phyloP scores from a whole-genome alignment of 225 moss, liverwort and hornwort species.

The Pleurozium schreberi region DNA sequence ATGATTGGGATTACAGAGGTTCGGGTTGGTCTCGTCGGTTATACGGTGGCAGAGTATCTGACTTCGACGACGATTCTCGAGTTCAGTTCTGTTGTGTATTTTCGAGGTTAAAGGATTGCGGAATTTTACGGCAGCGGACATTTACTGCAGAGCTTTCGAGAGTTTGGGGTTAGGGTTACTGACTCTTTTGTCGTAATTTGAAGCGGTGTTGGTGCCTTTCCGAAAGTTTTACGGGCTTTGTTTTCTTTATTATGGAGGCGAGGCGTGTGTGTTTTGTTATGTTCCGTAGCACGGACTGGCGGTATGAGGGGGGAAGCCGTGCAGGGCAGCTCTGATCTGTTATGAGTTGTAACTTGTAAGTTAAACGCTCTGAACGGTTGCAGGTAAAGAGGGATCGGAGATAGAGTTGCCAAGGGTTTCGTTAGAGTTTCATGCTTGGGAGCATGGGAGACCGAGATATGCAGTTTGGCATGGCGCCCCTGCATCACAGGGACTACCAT shows the following conservation, averaged over 20 bases:
- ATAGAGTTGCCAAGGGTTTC: conserved; percentile 7
- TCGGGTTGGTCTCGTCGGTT: not conserved
- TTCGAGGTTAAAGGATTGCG: not conserved
- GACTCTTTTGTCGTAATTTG: conserved; percentile 12
- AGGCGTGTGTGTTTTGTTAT: not conserved
- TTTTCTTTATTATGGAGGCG: not conserved
- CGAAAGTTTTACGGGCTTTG: not conserved
- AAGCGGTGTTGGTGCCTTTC: conserved; percentile 10
- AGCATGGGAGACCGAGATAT: conserved; percentile 50
- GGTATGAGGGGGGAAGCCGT: not conserved
- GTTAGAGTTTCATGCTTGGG: conserved; percentile 6
- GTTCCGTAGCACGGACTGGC: not conserved
- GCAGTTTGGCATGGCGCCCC: conserved; percentile 33
- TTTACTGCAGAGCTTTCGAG: not conserved
- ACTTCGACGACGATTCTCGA: not conserved
- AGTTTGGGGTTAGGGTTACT: conserved; percentile 10
- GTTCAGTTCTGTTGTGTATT: not conserved
- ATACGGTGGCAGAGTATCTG: not conserved
- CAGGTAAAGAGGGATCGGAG: conserved; percentile 13
- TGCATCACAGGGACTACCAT: conserved; percentile 44
- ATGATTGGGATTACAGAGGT: not conserved
- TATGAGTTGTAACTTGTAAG: conserved; percentile 8
- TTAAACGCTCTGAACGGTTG: conserved; percentile 25
- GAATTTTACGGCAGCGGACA: not conserved
- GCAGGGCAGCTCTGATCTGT: not conserved